A percentile compares a stretch with the other conserved stretches of the same genome.
These are phyloP conservation scores for Colletotrichum sidae DNA, from an alignment of 2,329 filamentous ascomycete species.

Conservation along the genomic window DNA sequence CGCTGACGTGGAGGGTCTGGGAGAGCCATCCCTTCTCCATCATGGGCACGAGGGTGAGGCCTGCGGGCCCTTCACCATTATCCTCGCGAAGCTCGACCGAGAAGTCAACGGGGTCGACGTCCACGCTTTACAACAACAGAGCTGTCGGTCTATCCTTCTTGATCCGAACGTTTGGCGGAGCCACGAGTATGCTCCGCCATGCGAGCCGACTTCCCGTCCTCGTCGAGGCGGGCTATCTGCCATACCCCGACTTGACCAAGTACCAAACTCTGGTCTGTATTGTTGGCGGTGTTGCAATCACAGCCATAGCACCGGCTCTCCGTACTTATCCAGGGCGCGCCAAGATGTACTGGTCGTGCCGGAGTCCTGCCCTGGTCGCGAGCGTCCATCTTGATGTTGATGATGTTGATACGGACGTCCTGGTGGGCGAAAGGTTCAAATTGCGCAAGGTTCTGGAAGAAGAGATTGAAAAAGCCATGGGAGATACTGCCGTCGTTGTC, in stretches of 20 bases:
- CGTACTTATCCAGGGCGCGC: too few relatives aligned
- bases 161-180: constrained; percentile 2
- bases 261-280: constrained; percentile 9
- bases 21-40: constrained; percentile 68
- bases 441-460: too few relatives aligned
- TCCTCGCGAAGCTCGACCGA: neutral
- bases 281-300: constrained; percentile 15
- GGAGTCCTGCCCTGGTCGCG: too few relatives aligned
- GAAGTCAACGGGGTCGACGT: neutral
- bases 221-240: constrained; percentile 11
- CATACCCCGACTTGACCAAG: neutral
- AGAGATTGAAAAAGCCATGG: too few relatives aligned
- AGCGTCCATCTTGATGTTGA: too few relatives aligned
- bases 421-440: too few relatives aligned
- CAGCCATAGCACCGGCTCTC: neutral
- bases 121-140: neutral
- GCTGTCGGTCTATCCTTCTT: constrained; percentile 3
- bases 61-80: neutral
- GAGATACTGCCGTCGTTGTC: too few relatives aligned
- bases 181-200: neutral
- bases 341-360: too few relatives aligned
- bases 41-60: constrained; percentile 4
- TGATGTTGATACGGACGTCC: too few relatives aligned
- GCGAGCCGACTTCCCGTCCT: neutral
- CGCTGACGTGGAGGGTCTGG: constrained; percentile 55